Base-by-base conservation (phyloP, 305 asterid species). In the Lippia alba region DNA sequence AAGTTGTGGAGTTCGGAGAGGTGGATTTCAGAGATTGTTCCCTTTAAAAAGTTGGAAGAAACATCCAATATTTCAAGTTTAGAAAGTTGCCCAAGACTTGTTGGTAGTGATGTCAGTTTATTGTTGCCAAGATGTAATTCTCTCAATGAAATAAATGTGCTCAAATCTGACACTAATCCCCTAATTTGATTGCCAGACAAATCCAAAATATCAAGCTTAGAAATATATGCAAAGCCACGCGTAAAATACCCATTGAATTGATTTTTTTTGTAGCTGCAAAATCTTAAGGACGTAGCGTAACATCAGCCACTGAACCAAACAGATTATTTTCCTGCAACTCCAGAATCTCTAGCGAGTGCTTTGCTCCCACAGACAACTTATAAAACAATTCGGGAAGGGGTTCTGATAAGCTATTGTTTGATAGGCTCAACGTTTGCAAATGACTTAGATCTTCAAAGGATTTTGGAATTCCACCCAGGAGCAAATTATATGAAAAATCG, bases 21-120 rank as follows among this genome's bases (percentile, higher is more conserved):
- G 69, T 51, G 39, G 14, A 46, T 14, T 4, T 74, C 70, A 12
- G 51, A 17, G 12, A 72, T 30, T 36, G 39, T 49, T 0, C 84
- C 84, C 16, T 69, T 5, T 12, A 78, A 55, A 4, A 15, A 50
- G 54, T 78, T 69, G 50, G 4, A 8, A 41, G 76, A 64, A 12
- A 48, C 54, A 48, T 48, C 54, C 17, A 48, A 2, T 12, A 48
- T 48, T 48, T 48, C 17, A 12, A 48, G 54, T 5, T 0, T 11
- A 18, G 54, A 12, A 48, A 48, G 54, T 12, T 12, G 18, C 17
- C 54, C 3, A 48, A 48, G 17, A 48, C 17, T 48, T 48, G 54
- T 48, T 12, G 17, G 17, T 48, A 48, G 54, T 6, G 6, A 4
- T 41, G 5, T 41, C 48, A 41, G 48, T 41, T 41, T 41, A 41